phyloP scores from a whole-genome alignment of 345 rosid genomes.

The Boechera retrofracta region DNA sequence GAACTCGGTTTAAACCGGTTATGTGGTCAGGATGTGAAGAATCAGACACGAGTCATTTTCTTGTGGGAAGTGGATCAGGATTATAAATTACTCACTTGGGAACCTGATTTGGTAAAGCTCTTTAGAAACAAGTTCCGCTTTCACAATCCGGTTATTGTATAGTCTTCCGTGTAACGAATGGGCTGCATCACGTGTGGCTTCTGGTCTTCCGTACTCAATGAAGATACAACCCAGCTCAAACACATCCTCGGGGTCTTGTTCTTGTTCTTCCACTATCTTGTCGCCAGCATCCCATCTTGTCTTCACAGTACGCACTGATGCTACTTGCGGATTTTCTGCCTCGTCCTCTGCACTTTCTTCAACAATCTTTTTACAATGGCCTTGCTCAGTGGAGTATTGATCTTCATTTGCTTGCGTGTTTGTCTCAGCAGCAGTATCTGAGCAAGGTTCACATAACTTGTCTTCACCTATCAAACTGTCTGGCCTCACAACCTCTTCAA shows the following conservation, averaged over 20 bases:
- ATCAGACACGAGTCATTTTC: background rate
- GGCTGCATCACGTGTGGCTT: slow-evolving; percentile 72
- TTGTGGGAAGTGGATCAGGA: slow-evolving; percentile 5
- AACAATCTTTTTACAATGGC: slow-evolving; percentile 32
- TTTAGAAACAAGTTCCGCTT: slow-evolving; percentile 64
- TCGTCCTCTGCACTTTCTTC: slow-evolving; percentile 38
- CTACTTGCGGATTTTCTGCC: slow-evolving; percentile 35
- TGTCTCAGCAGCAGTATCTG: slow-evolving; percentile 39
- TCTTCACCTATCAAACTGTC: slow-evolving; percentile 42
- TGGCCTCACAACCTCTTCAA: slow-evolving; percentile 34
- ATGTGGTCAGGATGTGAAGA: slow-evolving; percentile 33
- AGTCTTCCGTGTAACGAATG: slow-evolving; percentile 75
- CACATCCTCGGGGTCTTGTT: slow-evolving; percentile 37
- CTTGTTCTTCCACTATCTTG: slow-evolving; percentile 46
- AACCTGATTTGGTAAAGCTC: slow-evolving; percentile 62
- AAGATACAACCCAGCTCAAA: slow-evolving; percentile 73
- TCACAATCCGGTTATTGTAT: slow-evolving; percentile 60
- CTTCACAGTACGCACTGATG: slow-evolving; percentile 22
- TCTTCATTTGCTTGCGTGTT: slow-evolving; percentile 28
- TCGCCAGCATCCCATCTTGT: slow-evolving; percentile 39
- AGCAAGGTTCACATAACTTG: slow-evolving; percentile 41
- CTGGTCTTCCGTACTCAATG: slow-evolving; percentile 79
- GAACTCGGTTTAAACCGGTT: slow-evolving; percentile 22
- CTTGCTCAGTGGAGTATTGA: slow-evolving; percentile 40
- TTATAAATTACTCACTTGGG: slow-evolving; percentile 40